Base-by-base conservation (phyloP, 2,329 filamentous ascomycete genomes). In the Talaromyces sp. region DNA sequence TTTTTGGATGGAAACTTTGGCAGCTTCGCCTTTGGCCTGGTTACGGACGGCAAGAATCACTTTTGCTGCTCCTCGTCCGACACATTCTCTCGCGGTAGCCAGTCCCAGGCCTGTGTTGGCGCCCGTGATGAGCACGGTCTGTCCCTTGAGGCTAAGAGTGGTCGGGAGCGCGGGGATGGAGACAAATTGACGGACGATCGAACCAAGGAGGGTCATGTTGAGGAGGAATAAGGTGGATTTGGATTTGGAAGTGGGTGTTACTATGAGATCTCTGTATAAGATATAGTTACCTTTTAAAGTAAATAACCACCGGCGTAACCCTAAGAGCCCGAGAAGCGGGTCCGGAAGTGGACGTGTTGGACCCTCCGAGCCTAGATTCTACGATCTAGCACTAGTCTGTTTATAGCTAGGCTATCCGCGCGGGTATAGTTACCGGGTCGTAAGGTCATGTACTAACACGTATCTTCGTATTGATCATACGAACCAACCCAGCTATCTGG, bases 61-160 rank as follows among this genome's bases (percentile, higher is more conserved):
- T 4, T 19, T 15, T 33, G 17, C 22, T 4, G 53, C 53, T 1
- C 35, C 15, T 13, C 9, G 31, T 1, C 21, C 28, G 2, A 46
- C 53, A 39, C 33, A 56, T 39, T 68, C 61, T 2, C 67, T 56
- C 6, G 59, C 57, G 0, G 70, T 67, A 31, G 69, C 73, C 7
- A 66, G 65, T 22, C 73, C 73, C 28, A 75, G 69, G 11, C 55
- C 55, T 5, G 45, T 35, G 21, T 52, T 57, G 33, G 55, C 55
- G 13, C 55, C 55, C 35, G 55, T 57, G 25, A 57, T 43, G 6
- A 57, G 31, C 8, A 57, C 25, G 2, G 53, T 56, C 19, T 48
- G 8, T 22, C 53, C 53, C 19, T 21, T 40, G 21, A 53, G 37
- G 35, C 25, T 28, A 25, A 53, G 35, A 31, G 21, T 22, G 4